Evolutionary conservation across 805 yeast species (phyloP), one percentile per base, ranked within the genome.

Genomic region (Cyberlindnera misumaiensis): DNA sequence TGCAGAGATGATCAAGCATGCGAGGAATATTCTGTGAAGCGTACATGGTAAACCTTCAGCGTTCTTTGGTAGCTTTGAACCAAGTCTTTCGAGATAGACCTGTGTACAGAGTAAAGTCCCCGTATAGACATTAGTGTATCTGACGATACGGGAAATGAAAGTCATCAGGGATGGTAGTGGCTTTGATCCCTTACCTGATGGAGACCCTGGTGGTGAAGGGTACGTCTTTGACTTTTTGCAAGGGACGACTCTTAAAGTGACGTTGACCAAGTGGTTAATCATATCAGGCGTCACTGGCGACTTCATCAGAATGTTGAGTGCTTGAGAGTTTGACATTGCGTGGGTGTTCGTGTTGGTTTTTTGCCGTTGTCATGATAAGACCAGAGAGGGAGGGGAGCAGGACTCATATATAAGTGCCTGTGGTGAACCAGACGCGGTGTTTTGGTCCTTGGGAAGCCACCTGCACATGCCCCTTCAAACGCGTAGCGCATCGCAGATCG

Each of bases 31-130:
- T 48, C 94, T 67, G 61, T 83, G 93, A 53, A 86, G 69, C 3
- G 94, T 83, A 48, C 89, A 82, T 32, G 89, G 83, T 46, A 81
- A 64, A 25, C 90, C 90, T 51, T 75, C 80, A 26, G 88, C 84
- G 47, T 80, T 83, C 41, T 67, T 64, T 38, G 90, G 90, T 36
- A 83, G 64, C 46, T 71, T 77, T 36, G 68, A 44, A 53, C 75
- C 75, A 49, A 83, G 64, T 51, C 77, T 68, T 51, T 78, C 75
- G 56, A 83, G 65, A 58, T 80, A 82, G 25, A 82, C 80, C 38
- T 79, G 68, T 4, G 90, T 80, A 11, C 86, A 69, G 73, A 83
- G 72, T 48, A 83, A 65, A 13, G 89, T 83, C 29, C 89, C 87
- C 3, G 88, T 79, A 59, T 82, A 79, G n/a, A 83, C 87, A 52